Base-by-base conservation (phyloP, 139 green algal species). In the Chlamydomonas applanata region DNA sequence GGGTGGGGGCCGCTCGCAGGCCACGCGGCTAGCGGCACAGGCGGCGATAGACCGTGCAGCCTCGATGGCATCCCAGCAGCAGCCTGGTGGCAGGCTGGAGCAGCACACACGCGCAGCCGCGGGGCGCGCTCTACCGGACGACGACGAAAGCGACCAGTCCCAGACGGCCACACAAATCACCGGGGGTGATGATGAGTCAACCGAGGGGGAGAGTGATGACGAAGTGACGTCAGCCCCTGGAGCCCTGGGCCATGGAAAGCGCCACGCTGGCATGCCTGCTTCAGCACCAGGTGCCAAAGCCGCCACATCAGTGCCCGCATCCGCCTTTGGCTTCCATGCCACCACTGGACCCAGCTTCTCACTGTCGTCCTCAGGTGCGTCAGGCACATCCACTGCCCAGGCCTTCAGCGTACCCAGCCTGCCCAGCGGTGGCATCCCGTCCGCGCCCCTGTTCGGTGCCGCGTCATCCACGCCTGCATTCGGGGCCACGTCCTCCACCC, bases 161-260 rank as follows among this genome's bases (percentile, higher is more conserved):
- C 20, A 35, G n/a, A 27, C 59, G 3, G 11, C 25, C 20, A 66
- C 59, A 11, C 59, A 66, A 25, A 66, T 66, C 16, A 27, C 20
- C 17, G 59, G 59, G 17, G 59, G 20, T 19, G 59, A n/a, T 66
- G 59, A 27, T 36, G 59, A 35, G 17, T 22, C 17, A 66, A 7
- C 3, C 14, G 19, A 27, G 7, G 59, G 59, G 14, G n/a, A 53
- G 17, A 53, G 34, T 53, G 33, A 27, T 13, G 62, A 69, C 27
- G 62, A 69, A 17, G 62, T 69, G 22, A 69, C 62, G 16, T 69
- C 62, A 30, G 36, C 62, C 17, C 62, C 62, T 30, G 62, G 62
- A 33, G 5, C 27, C 27, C 25, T 49, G 33, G 34, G 33, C 62
- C 62, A 69, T 27, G 62, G 27, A 16, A 71, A 71, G 36, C 64